Base-by-base conservation (phyloP, 2,329 filamentous ascomycete genomes). In the Fusarium annulatum region DNA sequence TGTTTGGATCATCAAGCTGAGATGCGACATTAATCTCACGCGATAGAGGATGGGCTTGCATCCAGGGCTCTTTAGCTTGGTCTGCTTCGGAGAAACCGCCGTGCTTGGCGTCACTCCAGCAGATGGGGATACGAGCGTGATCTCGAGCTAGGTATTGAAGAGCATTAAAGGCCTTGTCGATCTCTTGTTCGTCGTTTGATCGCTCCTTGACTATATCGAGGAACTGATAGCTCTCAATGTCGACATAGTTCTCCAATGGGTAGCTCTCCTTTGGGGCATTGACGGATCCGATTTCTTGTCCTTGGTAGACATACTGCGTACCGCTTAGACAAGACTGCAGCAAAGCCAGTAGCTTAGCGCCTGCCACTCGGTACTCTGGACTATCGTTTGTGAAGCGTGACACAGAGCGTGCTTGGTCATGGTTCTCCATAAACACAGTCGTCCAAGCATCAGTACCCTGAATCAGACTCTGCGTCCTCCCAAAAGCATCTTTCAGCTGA, bases 241-340 rank as follows among this genome's bases (percentile, higher is more conserved):
- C 83, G 14, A 85, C 79, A 59, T 86, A 85, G 56, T 86, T 90
- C 63, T 92, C 88, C 1, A 88, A 79, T 11, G 92, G 88, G n/a
- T 86, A 86, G 85, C 89, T 90, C 1, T 84, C 82, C 16, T 82
- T 82, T 0, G 91, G 89, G 3, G 89, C 85, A 72, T 93, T 92
- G 18, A 88, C 84, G 80, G 90, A 88, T 1, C 90, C 91, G 12
- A 93, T 85, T 73, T 93, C 91, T 76, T 93, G 90, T 15, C 91
- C 91, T 76, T 93, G 90, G 76, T 92, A 92, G 2, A 93, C 82
- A 77, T 90, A 93, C 2, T 91, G 85, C 0, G 91, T 92, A 9
- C 91, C 91, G 10, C 86, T 80, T 82, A 89, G 81, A 5, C 84
- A 86, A 0, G 82, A 78, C 64, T 88, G 84, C 68, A 90, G 82